These are phyloP conservation scores for Penicillium arizonense DNA, from an alignment of 495 filamentous ascomycete species.

Conservation along the genomic window DNA sequence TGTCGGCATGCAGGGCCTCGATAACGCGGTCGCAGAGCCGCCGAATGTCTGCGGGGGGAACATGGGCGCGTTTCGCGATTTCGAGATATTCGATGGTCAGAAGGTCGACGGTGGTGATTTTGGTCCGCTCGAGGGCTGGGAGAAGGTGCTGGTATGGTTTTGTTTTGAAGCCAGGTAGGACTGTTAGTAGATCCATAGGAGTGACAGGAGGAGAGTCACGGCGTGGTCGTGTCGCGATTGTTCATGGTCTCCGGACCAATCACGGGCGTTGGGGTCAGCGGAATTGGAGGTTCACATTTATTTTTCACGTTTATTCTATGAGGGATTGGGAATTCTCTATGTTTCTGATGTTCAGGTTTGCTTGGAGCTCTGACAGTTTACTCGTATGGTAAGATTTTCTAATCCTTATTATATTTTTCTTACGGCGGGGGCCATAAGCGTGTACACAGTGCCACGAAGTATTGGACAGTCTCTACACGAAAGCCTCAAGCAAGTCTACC, in stretches of 20 bases:
- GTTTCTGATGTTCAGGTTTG: background rate
- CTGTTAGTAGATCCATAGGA: conserved; percentile 75
- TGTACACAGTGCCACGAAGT: too few relatives aligned
- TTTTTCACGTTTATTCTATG: too few relatives aligned
- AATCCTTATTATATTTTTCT: too few relatives aligned
- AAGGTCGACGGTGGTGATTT: conserved; percentile 78
- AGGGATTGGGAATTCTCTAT: conserved; percentile 1
- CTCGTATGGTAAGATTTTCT: too few relatives aligned
- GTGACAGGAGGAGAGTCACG: background rate
- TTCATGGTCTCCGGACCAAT: conserved; percentile 1
- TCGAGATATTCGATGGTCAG: conserved; percentile 80
- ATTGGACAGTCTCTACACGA: too few relatives aligned
- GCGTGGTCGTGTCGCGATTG: background rate
- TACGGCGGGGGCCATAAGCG: too few relatives aligned
- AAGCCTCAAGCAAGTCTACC: too few relatives aligned
- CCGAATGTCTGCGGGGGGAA: conserved; percentile 76
- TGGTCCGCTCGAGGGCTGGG: conserved; percentile 71
- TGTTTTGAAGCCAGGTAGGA: conserved; percentile 77
- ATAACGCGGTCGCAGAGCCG: conserved; percentile 64
- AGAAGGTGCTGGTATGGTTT: conserved; percentile 69
- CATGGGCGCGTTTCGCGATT: conserved; percentile 80
- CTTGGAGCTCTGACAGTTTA: too few relatives aligned
- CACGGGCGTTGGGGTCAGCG: background rate
- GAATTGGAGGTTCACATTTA: too few relatives aligned
- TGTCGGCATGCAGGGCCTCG: conserved; percentile 60